Conservation (phyloP, 805 yeast species). For the Yarrowia porcina region DNA sequence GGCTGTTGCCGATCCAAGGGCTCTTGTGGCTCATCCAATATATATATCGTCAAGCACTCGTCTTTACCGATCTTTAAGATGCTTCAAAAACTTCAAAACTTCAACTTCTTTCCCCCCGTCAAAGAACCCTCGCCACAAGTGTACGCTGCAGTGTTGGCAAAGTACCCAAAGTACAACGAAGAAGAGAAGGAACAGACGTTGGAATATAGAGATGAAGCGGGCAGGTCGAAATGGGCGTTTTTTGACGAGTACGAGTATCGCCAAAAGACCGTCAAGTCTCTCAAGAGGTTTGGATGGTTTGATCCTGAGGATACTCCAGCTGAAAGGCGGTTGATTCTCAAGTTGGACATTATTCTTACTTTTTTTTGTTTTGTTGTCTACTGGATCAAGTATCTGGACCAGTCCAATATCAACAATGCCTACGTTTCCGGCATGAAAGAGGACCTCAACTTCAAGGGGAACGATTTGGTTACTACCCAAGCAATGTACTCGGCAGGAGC, state of each 20-base stretch:
- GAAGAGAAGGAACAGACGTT: background rate
- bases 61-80: background rate
- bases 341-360: conserved; percentile 50
- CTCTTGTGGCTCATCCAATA: background rate
- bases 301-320: conserved; percentile 49
- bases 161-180: background rate
- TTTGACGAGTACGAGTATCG: background rate
- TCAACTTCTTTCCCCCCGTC: background rate
- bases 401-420: conserved; percentile 44
- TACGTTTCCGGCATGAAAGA: conserved; percentile 45
- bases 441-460: conserved; percentile 34
- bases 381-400: conserved; percentile 36
- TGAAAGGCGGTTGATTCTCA: conserved; percentile 46
- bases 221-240: background rate
- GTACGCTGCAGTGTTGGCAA: background rate
- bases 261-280: background rate
- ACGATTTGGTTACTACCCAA: conserved; percentile 32
- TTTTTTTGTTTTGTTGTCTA: conserved; percentile 52
- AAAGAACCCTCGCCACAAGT: background rate
- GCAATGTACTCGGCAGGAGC: conserved; percentile 36
- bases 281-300: conserved; percentile 45
- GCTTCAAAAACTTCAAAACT: background rate
- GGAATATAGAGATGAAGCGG: background rate
- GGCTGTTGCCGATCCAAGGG: background rate
- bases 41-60: background rate